Base-by-base conservation (phyloP, 73 alveolate species). In the Tetrahymena borealis region DNA sequence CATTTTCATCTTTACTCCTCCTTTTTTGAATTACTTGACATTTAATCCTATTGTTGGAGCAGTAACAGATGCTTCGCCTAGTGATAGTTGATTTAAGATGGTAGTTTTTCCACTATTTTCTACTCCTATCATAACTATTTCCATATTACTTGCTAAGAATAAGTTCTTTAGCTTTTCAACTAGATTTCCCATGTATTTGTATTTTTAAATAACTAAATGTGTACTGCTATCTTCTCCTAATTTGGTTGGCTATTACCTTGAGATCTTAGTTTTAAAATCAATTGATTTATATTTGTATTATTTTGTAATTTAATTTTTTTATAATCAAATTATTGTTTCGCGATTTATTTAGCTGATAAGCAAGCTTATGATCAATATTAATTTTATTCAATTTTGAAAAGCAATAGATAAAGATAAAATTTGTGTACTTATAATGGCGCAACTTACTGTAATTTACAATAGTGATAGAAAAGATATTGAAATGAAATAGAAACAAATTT, bases 51-150 rank as follows among this genome's bases (percentile, higher is more conserved):
- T 96, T 13, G 99, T 97, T 35, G 99, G 99, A 38, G 97, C 97
- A 35, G 98, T 97, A 37, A 94, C 95, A 91, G 97, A 94, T 38
- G 96, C 96, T 36, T 94, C 95, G 8, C 98, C 99, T 94, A 94
- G 90, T n/a, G 97, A 78, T 78, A 97, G 92, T 43, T 92, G 91
- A 94, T 97, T 93, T 36, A 97, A 94, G 90, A 97, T 93, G 33
- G 99, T 97, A 40, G 99, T 97, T 85, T 97, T 97, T 40, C 99
- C 99, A 20, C 97, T 94, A 85, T 97, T 97, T 92, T 97, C 99
- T 43, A 97, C 90, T 16, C 99, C 99, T 38, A 97, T 93, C 90
- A 97, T 94, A 90, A 96, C 97, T 78, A 97, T 93, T 90, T 97
- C 99, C 91, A 97, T 42, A 91, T 97, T 96, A 90, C 93, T 93